These are phyloP conservation scores for Mitragyna speciosa DNA, from an alignment of 257 asterid genomes.

Conservation along the genomic window DNA sequence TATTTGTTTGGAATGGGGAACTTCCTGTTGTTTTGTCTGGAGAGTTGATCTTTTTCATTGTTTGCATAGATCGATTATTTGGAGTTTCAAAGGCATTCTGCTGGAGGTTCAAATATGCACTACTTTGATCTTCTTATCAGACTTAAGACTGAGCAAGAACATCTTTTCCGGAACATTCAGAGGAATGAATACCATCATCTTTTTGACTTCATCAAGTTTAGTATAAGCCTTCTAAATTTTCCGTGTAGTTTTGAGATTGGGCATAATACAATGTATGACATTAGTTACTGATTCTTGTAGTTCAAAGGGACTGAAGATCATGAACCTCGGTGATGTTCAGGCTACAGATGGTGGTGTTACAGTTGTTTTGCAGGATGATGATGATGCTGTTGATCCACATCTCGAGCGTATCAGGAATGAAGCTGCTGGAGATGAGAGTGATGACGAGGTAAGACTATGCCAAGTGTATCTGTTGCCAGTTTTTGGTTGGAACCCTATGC, in stretches of 20 bases:
- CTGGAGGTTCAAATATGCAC: slow-evolving; percentile 97
- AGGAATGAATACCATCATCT: slow-evolving; percentile 83
- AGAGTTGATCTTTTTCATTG: slow-evolving; percentile 13
- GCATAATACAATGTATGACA: slow-evolving; percentile 10
- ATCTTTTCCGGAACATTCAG: slow-evolving; percentile 94
- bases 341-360: slow-evolving; percentile 59
- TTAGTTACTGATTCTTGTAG: slow-evolving; percentile 40
- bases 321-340: slow-evolving; percentile 57
- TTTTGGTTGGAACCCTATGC: background rate
- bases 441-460: slow-evolving; percentile 57
- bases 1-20: slow-evolving; percentile 4
- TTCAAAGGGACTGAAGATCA: slow-evolving; percentile 68
- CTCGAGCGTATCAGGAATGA: slow-evolving; percentile 79
- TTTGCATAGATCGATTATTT: slow-evolving; percentile 72
- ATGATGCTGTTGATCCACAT: slow-evolving; percentile 86
- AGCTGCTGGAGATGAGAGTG: slow-evolving; percentile 72
- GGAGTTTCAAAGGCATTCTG: slow-evolving; percentile 96
- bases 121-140: slow-evolving; percentile 89
- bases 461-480: background rate
- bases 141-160: slow-evolving; percentile 91
- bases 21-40: slow-evolving; percentile 20
- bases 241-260: background rate
- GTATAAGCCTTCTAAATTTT: background rate
- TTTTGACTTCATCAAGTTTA: slow-evolving; percentile 69
- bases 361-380: slow-evolving; percentile 56